Percentiles rank a stretch among this genome's conserved stretches.
Conservation (phyloP, 2,329 filamentous ascomycete genomes). For the Penicillium vulpinum region DNA sequence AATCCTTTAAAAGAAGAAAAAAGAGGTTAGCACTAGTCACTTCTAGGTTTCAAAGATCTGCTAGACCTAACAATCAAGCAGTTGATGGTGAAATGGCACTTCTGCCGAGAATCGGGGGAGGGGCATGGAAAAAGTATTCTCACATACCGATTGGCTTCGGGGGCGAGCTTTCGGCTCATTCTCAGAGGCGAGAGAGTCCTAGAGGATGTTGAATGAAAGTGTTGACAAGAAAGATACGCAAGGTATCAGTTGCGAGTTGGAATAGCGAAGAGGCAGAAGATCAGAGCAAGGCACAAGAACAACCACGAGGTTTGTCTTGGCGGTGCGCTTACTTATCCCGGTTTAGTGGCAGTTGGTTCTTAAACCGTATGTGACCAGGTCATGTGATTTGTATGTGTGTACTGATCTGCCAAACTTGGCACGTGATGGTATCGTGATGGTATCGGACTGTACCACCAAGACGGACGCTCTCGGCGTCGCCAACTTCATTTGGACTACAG, state of each 20-base stretch:
- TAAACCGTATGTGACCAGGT: constrained; percentile 3
- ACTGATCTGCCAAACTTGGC: not conserved
- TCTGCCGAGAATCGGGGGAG: constrained; percentile 19
- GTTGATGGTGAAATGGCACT: constrained; percentile 16
- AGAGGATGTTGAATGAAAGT: constrained; percentile 19
- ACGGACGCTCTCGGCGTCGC: constrained; percentile 4
- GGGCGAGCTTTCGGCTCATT: constrained; percentile 76
- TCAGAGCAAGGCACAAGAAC: constrained; percentile 25
- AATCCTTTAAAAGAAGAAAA: constrained; percentile 62
- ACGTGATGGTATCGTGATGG: constrained; percentile 3
- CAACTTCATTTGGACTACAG: constrained; percentile 8
- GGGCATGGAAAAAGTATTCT: constrained; percentile 29
- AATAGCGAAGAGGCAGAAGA: constrained; percentile 24
- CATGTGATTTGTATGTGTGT: not conserved
- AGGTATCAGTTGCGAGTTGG: constrained; percentile 23
- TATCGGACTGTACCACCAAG: constrained; percentile 4
- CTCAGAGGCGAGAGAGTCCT: constrained; percentile 30
- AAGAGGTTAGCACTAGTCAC: constrained; percentile 8
- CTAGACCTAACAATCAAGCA: not conserved
- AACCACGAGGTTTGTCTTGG: constrained; percentile 31
- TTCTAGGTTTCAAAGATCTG: not conserved
- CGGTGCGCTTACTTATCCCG: constrained; percentile 17
- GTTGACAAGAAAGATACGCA: constrained; percentile 28
- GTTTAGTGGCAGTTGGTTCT: constrained; percentile 12
- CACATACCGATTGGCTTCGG: constrained; percentile 95